Percentiles rank a stretch among this genome's conserved stretches.
Conservation (phyloP, 306 rosid species). For the Prunus armeniaca region DNA sequence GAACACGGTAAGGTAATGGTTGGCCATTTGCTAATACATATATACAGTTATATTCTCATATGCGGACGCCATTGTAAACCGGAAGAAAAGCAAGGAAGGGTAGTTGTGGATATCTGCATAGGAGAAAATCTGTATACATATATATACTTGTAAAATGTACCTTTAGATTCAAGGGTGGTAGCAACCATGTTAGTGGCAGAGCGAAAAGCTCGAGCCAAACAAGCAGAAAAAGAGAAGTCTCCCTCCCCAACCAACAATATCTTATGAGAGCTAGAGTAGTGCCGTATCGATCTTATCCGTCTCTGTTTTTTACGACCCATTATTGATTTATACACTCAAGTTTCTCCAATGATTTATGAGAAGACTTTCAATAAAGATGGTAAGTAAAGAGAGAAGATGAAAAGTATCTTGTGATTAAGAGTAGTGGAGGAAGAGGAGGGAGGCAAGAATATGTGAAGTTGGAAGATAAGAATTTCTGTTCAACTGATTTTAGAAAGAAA, state of each 20-base stretch:
- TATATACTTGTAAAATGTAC: neutral
- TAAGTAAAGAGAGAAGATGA: too few relatives aligned
- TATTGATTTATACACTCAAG: neutral
- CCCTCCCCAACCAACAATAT: slow-evolving; percentile 33
- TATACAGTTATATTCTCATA: too few relatives aligned
- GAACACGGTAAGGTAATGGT: neutral
- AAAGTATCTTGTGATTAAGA: too few relatives aligned
- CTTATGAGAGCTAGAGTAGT: slow-evolving; percentile 25
- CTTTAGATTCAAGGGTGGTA: slow-evolving; percentile 20
- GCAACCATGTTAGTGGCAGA: slow-evolving; percentile 29
- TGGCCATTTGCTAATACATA: too few relatives aligned
- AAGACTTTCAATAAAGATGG: too few relatives aligned
- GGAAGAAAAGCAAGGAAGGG: accelerated
- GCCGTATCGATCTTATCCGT: slow-evolving; percentile 10
- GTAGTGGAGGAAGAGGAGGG: too few relatives aligned
- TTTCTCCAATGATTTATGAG: too few relatives aligned
- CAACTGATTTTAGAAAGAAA: too few relatives aligned
- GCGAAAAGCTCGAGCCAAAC: slow-evolving; percentile 25
- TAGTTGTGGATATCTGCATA: too few relatives aligned
- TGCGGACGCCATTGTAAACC: too few relatives aligned
- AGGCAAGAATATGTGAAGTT: too few relatives aligned
- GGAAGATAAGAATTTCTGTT: too few relatives aligned
- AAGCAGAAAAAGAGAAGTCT: slow-evolving; percentile 31
- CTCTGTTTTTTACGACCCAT: slow-evolving; percentile 2
- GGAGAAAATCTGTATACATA: neutral